Percentiles rank a stretch among this genome's conserved stretches.
phyloP scores from a whole-genome alignment of 257 asterid genomes.

The Plantago major region DNA sequence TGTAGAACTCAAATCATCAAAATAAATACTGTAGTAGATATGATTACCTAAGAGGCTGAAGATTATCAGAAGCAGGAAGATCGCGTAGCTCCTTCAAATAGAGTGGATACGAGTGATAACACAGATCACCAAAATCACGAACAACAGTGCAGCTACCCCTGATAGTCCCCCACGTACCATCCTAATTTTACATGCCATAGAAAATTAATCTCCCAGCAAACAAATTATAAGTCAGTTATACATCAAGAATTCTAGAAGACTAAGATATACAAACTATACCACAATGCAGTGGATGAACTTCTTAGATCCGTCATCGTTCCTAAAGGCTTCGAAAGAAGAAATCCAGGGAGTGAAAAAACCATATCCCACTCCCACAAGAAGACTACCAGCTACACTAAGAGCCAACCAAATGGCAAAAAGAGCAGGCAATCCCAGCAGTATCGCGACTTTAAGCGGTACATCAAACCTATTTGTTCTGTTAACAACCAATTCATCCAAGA shows the following conservation, averaged over 20 bases:
- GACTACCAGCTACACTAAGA: constrained; percentile 73
- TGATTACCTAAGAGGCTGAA: constrained; percentile 69
- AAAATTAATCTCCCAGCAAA: neutral
- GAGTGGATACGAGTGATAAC: constrained; percentile 68
- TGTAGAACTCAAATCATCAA: too few species aligned
- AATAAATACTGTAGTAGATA: too few species aligned
- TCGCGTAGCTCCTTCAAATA: constrained; percentile 63
- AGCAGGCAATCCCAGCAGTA: constrained; percentile 73
- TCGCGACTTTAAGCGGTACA: constrained; percentile 70
- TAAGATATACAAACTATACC: constrained; percentile 31
- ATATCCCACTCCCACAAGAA: constrained; percentile 83
- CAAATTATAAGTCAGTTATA: neutral
- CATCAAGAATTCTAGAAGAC: neutral
- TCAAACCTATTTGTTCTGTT: constrained; percentile 73
- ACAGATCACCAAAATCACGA: constrained; percentile 84
- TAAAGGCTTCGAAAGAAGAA: constrained; percentile 88
- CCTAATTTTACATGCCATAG: constrained; percentile 38
- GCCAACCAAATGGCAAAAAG: constrained; percentile 78
- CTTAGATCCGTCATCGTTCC: constrained; percentile 49
- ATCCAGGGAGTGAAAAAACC: constrained; percentile 94
- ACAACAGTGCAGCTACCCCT: constrained; percentile 85
- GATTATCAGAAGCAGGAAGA: constrained; percentile 42
- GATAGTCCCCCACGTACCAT: constrained; percentile 86
- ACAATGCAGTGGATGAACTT: constrained; percentile 63
- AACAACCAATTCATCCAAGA: constrained; percentile 7